Conservation (phyloP, 441 rosid genomes). For the Melastoma candidum region DNA sequence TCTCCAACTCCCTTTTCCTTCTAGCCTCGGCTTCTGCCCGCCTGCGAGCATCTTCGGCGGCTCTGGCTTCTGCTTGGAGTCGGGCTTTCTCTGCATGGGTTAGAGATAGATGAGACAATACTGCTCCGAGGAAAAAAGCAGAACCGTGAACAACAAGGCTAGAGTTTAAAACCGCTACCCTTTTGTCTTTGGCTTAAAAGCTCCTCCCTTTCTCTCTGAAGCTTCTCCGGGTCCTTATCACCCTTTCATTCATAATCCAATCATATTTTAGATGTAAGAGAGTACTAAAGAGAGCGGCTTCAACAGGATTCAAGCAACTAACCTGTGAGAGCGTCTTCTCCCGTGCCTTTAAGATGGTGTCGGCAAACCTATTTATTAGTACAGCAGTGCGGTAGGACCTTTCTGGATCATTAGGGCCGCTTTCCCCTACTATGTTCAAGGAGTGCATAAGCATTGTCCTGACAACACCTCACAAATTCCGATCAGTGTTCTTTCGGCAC, state of each 20-base stretch:
- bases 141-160: neutral
- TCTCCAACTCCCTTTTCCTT: conserved; percentile 56
- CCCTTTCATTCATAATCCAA: conserved; percentile 26
- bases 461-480: conserved; percentile 8
- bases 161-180: conserved; percentile 26
- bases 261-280: conserved; percentile 7
- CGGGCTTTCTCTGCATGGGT: conserved; percentile 41
- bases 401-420: conserved; percentile 38
- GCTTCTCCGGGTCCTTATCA: conserved; percentile 54
- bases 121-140: neutral
- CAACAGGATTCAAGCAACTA: conserved; percentile 5
- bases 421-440: conserved; percentile 38
- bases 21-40: conserved; percentile 30
- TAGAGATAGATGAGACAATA: too few relatives aligned
- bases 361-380: conserved; percentile 58
- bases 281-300: conserved; percentile 3
- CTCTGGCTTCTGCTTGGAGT: conserved; percentile 54
- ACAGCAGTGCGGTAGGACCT: conserved; percentile 55
- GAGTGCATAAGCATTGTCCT: conserved; percentile 22
- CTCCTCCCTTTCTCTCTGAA: conserved; percentile 53
- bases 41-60: conserved; percentile 60
- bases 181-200: conserved; percentile 50
- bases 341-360: conserved; percentile 61
- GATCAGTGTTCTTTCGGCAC: conserved; percentile 2
- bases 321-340: conserved; percentile 72